Evolutionary conservation across 192 early-diverging fungal species (phyloP).

Genomic region (Backusella morwellensis): DNA sequence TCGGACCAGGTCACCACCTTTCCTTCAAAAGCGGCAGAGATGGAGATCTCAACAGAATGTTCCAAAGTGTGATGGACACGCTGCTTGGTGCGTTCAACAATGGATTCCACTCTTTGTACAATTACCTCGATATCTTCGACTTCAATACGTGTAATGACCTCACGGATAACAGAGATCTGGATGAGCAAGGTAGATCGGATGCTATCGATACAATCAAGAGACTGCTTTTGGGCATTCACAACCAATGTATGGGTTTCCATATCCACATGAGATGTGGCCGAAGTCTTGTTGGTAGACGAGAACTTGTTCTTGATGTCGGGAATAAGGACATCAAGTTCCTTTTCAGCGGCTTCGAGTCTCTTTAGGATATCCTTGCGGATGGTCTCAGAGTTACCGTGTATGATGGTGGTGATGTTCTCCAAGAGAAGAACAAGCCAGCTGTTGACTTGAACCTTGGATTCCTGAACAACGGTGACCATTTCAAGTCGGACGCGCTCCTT

Average conservation of each 20-base stretch:
- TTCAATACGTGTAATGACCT: constrained; percentile 10
- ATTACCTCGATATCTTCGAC: constrained; percentile 15
- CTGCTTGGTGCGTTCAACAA: constrained; percentile 18
- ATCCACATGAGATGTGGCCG: constrained; percentile 5
- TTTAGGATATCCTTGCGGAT: background rate
- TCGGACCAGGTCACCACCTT: constrained; percentile 29
- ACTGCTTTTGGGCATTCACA: constrained; percentile 11
- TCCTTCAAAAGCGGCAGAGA: constrained; percentile 23
- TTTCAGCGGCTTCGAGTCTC: constrained; percentile 5
- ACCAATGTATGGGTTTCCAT: constrained; percentile 5
- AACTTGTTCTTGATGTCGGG: constrained; percentile 12
- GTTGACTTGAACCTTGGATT: constrained; percentile 5
- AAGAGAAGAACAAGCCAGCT: constrained; percentile 13
- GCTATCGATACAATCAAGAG: constrained; percentile 22
- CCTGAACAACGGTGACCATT: background rate
- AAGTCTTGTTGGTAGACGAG: background rate
- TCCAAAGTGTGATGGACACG: constrained; percentile 15
- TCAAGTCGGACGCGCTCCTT: constrained; percentile 4
- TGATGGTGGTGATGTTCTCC: background rate
- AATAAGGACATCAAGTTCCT: constrained; percentile 9
- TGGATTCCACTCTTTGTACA: constrained; percentile 1
- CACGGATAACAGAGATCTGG: constrained; percentile 8
- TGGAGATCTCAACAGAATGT: constrained; percentile 6
- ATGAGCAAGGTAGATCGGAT: constrained; percentile 3
- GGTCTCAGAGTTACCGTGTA: background rate